Base-by-base conservation (phyloP, 768 basidiomycete species). In the Scleroderma bovista region DNA sequence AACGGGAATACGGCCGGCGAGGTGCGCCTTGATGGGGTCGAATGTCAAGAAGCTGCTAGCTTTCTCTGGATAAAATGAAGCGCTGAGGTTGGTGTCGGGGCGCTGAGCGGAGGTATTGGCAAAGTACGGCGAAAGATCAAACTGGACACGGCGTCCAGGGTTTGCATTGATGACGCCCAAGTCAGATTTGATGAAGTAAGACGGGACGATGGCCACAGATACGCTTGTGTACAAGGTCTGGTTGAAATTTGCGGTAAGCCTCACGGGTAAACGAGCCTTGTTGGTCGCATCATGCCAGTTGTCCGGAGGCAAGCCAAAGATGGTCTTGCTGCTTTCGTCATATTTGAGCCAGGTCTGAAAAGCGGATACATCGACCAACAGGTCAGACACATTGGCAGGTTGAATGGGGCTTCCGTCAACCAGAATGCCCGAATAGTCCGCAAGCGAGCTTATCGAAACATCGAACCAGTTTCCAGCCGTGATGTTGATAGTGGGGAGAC, bases 401-500 rank as follows among this genome's bases (percentile, higher is more conserved):
- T 81, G 71, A n/a, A 88, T 72, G 4, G 76, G 66, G 29, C 72
- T 60, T 5, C 77, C 81, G 54, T 92, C 84, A 20, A 90, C 70
- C 10, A 81, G 64, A 7, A 93, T 64, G 13, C 84, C 82, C 48
- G 71, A 66, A 51, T 83, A 84, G 65, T 90, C 84, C 33, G 69
- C 72, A 54, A 75, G 64, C 15, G 82, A 80, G 49, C 69, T 57
- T 46, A 83, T 67, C 40, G 67, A 71, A 54, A 88, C 52, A 53
- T 75, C 69, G 72, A 84, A 79, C 34, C 73, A 58, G 5, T 73
- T 72, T 11, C 71, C 75, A 3, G 75, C 72, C 1, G 91, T 91
- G 34, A 88, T 65, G 56, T 93, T 93, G 65, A 91, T 75, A 7
- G 79, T 79, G 11, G 82, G 78, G 16, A 88, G 74, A 34, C 77